Conservation (phyloP, 305 asterid species). For the Fraxinus paxiana region DNA sequence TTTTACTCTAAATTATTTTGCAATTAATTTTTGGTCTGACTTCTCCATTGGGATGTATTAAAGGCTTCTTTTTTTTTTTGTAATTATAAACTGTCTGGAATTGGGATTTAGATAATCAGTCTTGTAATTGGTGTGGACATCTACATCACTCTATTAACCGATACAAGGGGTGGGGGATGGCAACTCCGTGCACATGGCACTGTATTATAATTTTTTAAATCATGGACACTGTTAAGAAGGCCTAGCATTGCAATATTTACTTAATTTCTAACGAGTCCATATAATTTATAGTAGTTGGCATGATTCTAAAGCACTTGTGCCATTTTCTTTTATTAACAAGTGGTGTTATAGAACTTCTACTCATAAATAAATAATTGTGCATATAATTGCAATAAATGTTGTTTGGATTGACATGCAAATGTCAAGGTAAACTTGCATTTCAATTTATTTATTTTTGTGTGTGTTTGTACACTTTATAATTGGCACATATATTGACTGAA, state of each 20-base stretch:
- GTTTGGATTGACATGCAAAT: background rate
- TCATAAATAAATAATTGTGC: background rate
- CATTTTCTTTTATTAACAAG: constrained; percentile 3
- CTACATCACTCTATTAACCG: background rate
- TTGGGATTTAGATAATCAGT: background rate
- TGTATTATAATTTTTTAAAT: background rate
- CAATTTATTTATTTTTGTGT: too few relatives aligned
- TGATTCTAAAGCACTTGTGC: constrained; percentile 7
- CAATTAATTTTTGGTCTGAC: background rate
- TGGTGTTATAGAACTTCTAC: constrained; percentile 9
- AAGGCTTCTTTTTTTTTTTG: background rate
- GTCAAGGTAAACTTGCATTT: background rate
- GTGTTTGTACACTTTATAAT: background rate
- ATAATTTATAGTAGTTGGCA: background rate
- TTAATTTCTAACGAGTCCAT: background rate
- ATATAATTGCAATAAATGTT: background rate
- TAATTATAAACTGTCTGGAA: background rate
- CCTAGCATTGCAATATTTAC: background rate
- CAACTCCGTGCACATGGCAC: background rate
- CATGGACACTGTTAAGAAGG: background rate
- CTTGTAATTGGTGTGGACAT: constrained; percentile 6
- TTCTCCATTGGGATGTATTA: constrained; percentile 4
- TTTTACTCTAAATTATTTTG: background rate
- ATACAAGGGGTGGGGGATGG: background rate
- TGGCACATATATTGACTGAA: background rate